Base-by-base conservation (phyloP, 768 basidiomycete genomes). In the Erythrobasidium yunnanense region DNA sequence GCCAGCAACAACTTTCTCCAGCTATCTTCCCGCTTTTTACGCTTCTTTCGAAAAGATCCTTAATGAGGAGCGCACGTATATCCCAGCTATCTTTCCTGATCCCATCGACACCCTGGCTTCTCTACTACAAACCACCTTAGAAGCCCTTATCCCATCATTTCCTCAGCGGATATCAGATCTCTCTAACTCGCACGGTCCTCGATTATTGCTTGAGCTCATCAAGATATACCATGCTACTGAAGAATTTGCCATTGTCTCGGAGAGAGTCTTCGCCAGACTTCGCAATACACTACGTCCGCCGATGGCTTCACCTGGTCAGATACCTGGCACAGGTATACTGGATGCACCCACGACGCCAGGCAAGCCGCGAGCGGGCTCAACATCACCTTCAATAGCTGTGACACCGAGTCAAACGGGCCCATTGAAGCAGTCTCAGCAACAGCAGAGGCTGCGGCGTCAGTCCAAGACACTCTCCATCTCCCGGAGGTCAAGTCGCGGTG, bases 11-110 rank as follows among this genome's bases (percentile, higher is more conserved):
- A 71, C 70, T 56, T 84, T 93, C 68, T 78, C 79, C 32, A 77
- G 81, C 2, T 93, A 92, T 74, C 82, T 92, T 3, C 80, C 82
- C 22, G 78, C 78, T 17, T 96, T 93, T 77, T 90, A 87, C 73
- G 73, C 81, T n/a, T 78, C 80, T 15, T 84, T 96, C 66, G 74
- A 86, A 33, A 67, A 79, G 1, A 77, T 87, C 35, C 78, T 97
- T 2, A 81, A 83, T 35, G 79, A 81, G 11, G 73, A 74, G 45
- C 69, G 72, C 22, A 66, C 69, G 30, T 73, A 71, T 63, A 29
- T 93, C 66, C 84, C 87, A 1, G 80, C 83, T 27, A 90, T 97
- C 71, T 96, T 96, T 75, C 88, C 90, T 0, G 85, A 93, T 73
- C 87, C 90, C 6, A 80, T 83, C 55, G 74, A 78, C 30, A 87